Conservation (phyloP, 2,329 filamentous ascomycete species). For the Pyrenochaeta sp. region DNA sequence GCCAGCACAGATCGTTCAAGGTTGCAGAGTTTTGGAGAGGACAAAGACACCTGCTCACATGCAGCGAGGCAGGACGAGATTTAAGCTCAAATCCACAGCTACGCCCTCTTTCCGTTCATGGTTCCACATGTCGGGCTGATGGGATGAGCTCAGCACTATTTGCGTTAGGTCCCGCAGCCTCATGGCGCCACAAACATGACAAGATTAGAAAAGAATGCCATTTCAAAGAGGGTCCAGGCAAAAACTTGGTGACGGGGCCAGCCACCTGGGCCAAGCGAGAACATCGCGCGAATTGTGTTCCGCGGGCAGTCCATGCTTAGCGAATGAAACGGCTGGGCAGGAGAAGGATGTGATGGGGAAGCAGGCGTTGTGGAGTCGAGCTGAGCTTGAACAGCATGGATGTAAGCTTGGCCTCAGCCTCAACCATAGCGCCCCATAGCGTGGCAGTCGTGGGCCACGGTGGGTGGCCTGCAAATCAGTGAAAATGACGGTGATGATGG, state of each 20-base stretch:
- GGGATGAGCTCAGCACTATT: conserved; percentile 16
- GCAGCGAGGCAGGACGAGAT: conserved; percentile 5
- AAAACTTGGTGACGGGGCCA: background rate
- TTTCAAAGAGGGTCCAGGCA: conserved; percentile 5
- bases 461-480: too few relatives aligned
- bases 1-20: too few relatives aligned
- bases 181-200: conserved; percentile 9
- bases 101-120: conserved; percentile 17
- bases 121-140: conserved; percentile 15
- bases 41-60: too few relatives aligned
- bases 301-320: conserved; percentile 1
- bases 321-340: conserved; percentile 1
- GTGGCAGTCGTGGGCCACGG: too few relatives aligned
- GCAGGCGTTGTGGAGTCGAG: background rate
- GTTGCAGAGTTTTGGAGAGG: too few relatives aligned
- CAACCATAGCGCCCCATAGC: background rate
- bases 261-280: background rate
- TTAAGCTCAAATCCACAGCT: conserved; percentile 14
- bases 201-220: conserved; percentile 16
- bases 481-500: background rate
- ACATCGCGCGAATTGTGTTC: background rate
- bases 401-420: background rate
- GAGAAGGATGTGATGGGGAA: background rate
- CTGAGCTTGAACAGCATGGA: background rate
- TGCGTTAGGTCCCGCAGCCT: conserved; percentile 18